phyloP scores from a whole-genome alignment of 2,329 filamentous ascomycete genomes.

The Colletotrichum tofieldiae region DNA sequence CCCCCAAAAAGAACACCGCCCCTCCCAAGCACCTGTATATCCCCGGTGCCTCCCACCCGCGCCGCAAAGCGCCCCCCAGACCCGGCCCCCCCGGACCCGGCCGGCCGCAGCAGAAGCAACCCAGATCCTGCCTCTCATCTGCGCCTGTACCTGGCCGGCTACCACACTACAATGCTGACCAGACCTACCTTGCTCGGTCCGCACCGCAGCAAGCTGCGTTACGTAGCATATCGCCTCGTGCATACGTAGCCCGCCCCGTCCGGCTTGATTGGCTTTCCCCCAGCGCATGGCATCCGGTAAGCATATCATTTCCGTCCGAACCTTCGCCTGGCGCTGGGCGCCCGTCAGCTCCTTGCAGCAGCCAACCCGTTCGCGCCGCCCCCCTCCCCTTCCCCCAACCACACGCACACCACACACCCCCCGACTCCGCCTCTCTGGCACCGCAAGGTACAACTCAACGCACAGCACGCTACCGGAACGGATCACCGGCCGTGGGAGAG shows the following conservation, averaged over 20 bases:
- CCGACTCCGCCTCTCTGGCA: constrained; percentile 6
- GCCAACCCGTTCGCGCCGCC: background rate
- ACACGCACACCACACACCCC: background rate
- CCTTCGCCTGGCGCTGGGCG: background rate
- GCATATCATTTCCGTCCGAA: constrained; percentile 8
- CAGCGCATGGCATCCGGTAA: background rate
- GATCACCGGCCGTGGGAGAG: constrained; percentile 9
- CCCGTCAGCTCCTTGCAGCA: background rate
- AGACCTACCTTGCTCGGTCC: background rate
- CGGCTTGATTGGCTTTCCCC: background rate
- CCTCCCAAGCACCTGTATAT: background rate
- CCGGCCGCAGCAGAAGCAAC: constrained; percentile 25
- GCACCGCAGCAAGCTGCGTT: constrained; percentile 5
- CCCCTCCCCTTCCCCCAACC: background rate
- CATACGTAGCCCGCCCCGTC: background rate
- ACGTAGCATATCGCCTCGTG: background rate
- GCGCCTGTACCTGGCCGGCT: background rate
- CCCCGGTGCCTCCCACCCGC: background rate
- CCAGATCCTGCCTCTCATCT: constrained; percentile 19
- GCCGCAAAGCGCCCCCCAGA: background rate
- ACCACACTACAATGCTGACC: too few relatives aligned
- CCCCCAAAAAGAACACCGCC: background rate
- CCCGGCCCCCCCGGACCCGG: background rate
- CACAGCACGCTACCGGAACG: background rate
- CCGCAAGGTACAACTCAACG: background rate